These are phyloP conservation scores for Dovyalis caffra DNA, from an alignment of 345 rosid genomes.

Conservation along the genomic window DNA sequence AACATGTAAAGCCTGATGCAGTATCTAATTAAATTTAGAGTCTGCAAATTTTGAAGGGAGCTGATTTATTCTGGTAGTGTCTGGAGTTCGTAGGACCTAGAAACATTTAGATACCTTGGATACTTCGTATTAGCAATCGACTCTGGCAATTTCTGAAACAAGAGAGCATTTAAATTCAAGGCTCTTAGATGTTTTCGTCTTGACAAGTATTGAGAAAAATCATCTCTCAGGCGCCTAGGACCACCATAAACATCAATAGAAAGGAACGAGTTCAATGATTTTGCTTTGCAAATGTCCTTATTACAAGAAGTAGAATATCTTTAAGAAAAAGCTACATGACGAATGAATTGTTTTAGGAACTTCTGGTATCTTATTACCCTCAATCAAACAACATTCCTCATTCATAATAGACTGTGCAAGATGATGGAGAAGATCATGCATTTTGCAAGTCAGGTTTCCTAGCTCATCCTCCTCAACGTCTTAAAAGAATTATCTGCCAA, in stretches of 20 bases:
- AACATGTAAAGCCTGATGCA: neutral
- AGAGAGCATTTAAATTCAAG: rapidly evolving
- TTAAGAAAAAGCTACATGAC: neutral
- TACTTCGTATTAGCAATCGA: constrained; percentile 19
- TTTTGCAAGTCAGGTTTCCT: constrained; percentile 2
- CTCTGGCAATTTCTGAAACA: neutral
- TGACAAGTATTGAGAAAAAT: too few species aligned
- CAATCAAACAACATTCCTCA: constrained; percentile 1
- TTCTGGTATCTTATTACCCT: neutral
- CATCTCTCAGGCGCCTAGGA: too few species aligned
- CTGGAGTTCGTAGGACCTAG: neutral
- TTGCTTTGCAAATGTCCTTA: neutral
- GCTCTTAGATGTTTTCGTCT: constrained; percentile 2
- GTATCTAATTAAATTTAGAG: neutral
- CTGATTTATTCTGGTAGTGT: constrained; percentile 12
- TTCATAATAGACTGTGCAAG: constrained; percentile 16
- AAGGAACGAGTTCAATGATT: neutral
- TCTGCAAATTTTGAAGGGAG: constrained; percentile 20
- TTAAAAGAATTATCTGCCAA: constrained; percentile 20
- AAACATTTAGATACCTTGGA: constrained; percentile 21
- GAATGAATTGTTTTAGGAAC: neutral
- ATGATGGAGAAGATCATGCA: constrained; percentile 33
- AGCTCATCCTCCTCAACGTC: neutral
- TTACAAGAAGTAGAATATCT: neutral
- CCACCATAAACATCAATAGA: too few species aligned